phyloP scores from a whole-genome alignment of 192 early-diverging fungal species.

The Mortierella claussenii region DNA sequence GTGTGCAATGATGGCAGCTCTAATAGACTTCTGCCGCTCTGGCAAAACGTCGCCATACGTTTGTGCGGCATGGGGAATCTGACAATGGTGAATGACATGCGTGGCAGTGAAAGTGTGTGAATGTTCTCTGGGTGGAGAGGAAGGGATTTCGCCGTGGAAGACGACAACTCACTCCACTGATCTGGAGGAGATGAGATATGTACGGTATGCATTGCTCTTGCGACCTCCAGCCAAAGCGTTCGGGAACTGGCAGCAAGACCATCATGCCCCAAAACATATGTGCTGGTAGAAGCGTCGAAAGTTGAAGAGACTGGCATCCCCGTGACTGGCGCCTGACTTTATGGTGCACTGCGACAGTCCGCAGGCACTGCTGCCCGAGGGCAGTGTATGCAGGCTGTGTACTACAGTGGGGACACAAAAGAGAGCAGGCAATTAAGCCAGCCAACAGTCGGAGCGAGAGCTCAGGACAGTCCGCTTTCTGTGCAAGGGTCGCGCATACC shows the following conservation, averaged over 20 bases:
- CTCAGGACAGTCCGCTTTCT: no score
- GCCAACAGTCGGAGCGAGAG: no score
- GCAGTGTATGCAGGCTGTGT: no score
- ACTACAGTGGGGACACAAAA: no score
- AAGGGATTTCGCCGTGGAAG: slow-evolving; percentile 21
- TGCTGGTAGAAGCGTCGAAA: slow-evolving; percentile 40
- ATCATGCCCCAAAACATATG: slow-evolving; percentile 12
- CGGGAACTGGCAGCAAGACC: slow-evolving; percentile 1
- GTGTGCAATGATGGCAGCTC: no score
- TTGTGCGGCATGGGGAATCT: no score
- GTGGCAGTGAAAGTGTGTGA: background rate
- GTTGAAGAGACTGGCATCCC: slow-evolving; percentile 1
- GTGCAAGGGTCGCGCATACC: no score
- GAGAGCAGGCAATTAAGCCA: no score
- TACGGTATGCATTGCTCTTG: slow-evolving; percentile 27
- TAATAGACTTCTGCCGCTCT: no score
- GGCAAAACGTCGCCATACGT: no score
- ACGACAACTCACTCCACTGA: slow-evolving; percentile 43
- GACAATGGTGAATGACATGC: background rate
- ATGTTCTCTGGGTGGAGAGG: background rate
- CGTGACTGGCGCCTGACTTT: slow-evolving; percentile 13
- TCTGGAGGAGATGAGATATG: slow-evolving; percentile 42
- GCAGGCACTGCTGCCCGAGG: no score
- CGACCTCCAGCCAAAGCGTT: slow-evolving; percentile 29
- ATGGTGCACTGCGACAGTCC: background rate